Evolutionary conservation across 169 alveolate species (phyloP).

Genomic region (Plasmodium gonderi): DNA sequence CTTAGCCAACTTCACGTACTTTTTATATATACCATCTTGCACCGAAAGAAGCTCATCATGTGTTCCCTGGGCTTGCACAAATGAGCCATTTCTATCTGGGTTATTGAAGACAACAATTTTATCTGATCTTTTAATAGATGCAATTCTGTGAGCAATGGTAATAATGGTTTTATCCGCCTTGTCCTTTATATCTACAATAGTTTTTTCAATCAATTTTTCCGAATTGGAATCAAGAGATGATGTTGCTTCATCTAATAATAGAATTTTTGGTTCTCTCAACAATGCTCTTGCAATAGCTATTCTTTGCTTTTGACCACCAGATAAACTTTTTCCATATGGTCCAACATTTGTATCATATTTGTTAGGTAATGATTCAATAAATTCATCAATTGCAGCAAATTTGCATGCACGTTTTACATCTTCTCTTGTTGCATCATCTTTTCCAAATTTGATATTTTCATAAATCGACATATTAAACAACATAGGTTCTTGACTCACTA

Average conservation of each 20-base stretch:
- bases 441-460: conserved; percentile 93
- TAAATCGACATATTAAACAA: conserved; percentile 93
- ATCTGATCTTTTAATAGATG: conserved; percentile 89
- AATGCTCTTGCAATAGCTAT: conserved; percentile 92
- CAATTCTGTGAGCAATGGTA: conserved; percentile 94
- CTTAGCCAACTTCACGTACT: conserved; percentile 64
- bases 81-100: conserved; percentile 84
- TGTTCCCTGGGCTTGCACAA: conserved; percentile 89
- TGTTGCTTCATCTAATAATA: conserved; percentile 97
- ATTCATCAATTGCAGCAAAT: conserved; percentile 88
- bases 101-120: conserved; percentile 82
- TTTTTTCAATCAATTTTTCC: conserved; percentile 80
- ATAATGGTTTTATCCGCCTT: conserved; percentile 86
- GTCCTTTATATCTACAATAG: conserved; percentile 65
- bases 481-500: conserved; percentile 92
- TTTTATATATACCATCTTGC: conserved; percentile 47
- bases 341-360: conserved; percentile 91
- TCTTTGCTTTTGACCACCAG: conserved; percentile 93
- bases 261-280: conserved; percentile 87
- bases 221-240: conserved; percentile 93
- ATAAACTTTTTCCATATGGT: conserved; percentile 86
- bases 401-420: conserved; percentile 89
- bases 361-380: conserved; percentile 86
- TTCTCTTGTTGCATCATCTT: conserved; percentile 89
- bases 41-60: conserved; percentile 87